A percentile compares a stretch with the other conserved stretches of the same genome.
Evolutionary conservation across 345 rosid species (phyloP).

Genomic region (Schrenkiella parvula): DNA sequence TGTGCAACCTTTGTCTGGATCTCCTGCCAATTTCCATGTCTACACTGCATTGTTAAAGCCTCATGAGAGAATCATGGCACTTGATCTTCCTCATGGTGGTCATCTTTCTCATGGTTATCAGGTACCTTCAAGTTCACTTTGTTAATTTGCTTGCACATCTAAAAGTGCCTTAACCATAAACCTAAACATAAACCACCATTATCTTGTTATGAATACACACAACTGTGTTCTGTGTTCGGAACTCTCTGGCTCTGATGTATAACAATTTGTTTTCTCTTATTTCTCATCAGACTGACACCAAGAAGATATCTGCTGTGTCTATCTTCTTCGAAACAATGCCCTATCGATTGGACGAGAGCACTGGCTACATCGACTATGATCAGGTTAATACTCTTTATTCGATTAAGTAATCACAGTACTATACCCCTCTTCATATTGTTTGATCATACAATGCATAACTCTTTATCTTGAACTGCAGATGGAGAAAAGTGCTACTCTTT

Average conservation of each 20-base stretch:
- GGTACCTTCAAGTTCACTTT: conserved; percentile 42
- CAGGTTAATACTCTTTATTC: conserved; percentile 54
- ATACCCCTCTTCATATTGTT: not conserved
- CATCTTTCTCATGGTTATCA: conserved; percentile 99
- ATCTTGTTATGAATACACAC: not conserved
- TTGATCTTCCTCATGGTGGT: conserved; percentile 99
- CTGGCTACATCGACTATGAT: conserved; percentile 94
- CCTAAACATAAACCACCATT: not conserved
- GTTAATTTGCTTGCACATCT: conserved; percentile 4
- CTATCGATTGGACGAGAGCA: conserved; percentile 87
- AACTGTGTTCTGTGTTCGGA: not conserved
- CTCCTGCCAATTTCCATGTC: conserved; percentile 95
- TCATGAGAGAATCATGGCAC: conserved; percentile 99
- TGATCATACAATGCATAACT: not conserved
- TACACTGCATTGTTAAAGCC: conserved; percentile 91
- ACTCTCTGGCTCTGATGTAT: not conserved
- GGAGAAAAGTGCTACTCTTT: conserved; percentile 93
- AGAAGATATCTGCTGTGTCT: conserved; percentile 96
- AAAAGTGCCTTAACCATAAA: conserved; percentile 1
- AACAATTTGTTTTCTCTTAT: not conserved
- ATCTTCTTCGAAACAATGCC: conserved; percentile 99
- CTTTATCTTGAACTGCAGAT: conserved; percentile 42
- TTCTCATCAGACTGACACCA: conserved; percentile 86
- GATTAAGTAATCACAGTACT: not conserved
- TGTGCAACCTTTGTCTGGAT: conserved; percentile 95